Conservation (phyloP, 2,329 filamentous ascomycete species). For the Epichloe festucae region DNA sequence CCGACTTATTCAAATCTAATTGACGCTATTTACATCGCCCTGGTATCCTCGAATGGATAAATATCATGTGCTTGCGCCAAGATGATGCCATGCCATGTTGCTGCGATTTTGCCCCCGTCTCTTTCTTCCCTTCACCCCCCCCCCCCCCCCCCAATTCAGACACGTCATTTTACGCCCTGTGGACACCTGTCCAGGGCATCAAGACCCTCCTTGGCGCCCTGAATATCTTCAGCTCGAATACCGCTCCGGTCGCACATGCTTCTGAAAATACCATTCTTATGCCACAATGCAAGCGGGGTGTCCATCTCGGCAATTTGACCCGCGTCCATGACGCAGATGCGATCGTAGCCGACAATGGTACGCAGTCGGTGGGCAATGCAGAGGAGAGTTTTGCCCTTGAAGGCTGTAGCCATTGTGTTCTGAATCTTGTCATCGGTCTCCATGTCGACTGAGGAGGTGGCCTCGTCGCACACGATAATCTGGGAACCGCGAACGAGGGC, state of each 20-base stretch:
- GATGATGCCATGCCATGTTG: too few species aligned
- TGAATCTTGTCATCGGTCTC: conserved; percentile 97
- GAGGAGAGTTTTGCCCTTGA: conserved; percentile 74
- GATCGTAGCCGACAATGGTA: conserved; percentile 88
- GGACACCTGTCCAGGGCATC: conserved; percentile 6
- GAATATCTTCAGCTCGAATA: conserved; percentile 49
- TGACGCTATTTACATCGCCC: too few species aligned
- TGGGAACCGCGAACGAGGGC: conserved; percentile 77
- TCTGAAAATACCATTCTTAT: conserved; percentile 65
- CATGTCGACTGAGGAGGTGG: conserved; percentile 85
- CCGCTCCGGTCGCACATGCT: conserved; percentile 83
- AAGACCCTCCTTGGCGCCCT: conserved; percentile 26
- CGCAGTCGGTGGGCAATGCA: conserved; percentile 88
- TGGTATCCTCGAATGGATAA: too few species aligned
- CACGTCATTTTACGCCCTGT: not conserved
- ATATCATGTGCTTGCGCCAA: too few species aligned
- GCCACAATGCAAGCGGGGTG: conserved; percentile 60
- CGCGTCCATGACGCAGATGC: conserved; percentile 92
- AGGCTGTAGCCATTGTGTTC: conserved; percentile 70
- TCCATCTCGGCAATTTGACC: conserved; percentile 81
- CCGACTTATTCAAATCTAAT: too few species aligned
- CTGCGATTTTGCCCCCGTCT: too few species aligned
- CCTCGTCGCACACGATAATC: conserved; percentile 96
- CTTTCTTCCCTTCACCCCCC: not conserved
- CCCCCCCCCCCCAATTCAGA: not conserved